These are phyloP conservation scores for Litsea cubeba DNA, from an alignment of 164 flowering plant species.

Conservation along the genomic window DNA sequence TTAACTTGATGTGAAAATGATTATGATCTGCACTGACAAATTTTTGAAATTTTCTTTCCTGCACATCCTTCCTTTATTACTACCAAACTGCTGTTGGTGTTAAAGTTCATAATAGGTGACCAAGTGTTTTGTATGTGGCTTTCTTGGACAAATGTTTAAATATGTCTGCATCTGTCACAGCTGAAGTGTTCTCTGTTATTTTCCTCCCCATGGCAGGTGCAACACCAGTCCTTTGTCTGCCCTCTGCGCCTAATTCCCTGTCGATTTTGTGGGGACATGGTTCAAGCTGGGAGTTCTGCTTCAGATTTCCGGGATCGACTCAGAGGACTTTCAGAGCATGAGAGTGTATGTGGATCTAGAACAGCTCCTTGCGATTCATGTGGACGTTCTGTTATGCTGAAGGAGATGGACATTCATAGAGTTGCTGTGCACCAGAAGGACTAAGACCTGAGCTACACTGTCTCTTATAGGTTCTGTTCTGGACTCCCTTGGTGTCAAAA, in stretches of 20 bases:
- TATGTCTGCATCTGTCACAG: background rate
- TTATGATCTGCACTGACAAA: background rate
- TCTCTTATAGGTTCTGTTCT: background rate
- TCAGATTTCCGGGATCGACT: conserved; percentile 64
- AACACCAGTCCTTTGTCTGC: conserved; percentile 74
- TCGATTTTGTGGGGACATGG: conserved; percentile 92
- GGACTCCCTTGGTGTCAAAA: background rate
- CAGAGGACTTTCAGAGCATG: conserved; percentile 86
- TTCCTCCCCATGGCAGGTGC: conserved; percentile 45
- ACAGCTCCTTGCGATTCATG: conserved; percentile 96
- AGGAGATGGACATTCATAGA: conserved; percentile 96
- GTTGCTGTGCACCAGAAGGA: conserved; percentile 76
- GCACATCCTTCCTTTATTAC: background rate
- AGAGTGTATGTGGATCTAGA: conserved; percentile 86
- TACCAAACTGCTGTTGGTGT: background rate
- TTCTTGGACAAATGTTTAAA: background rate
- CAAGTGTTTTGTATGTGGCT: background rate
- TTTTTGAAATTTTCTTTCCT: background rate
- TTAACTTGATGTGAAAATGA: background rate
- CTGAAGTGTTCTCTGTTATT: background rate
- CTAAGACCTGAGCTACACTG: conserved; percentile 10
- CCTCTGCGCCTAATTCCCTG: conserved; percentile 80
- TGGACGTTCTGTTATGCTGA: conserved; percentile 93
- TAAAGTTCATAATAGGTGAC: background rate
- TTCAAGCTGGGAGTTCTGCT: conserved; percentile 70